Conservation (phyloP, 768 basidiomycete genomes). For the Tubosaeta sp. region DNA sequence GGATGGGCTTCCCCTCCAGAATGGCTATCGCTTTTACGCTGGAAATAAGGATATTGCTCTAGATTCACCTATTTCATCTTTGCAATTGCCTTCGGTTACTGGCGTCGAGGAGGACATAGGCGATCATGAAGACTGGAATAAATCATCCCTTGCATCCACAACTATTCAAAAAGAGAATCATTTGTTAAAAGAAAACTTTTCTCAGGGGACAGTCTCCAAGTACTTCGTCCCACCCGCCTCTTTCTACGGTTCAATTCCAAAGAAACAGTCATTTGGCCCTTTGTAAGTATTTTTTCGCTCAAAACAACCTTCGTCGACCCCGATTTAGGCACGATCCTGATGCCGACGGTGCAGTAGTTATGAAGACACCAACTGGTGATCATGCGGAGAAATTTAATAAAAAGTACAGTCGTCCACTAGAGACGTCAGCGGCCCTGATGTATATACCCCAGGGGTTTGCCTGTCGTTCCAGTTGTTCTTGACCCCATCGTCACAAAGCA, state of each 20-base stretch:
- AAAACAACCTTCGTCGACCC: not conserved
- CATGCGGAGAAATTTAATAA: constrained; percentile 67
- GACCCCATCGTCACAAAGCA: constrained; percentile 78
- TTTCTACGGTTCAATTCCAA: constrained; percentile 51
- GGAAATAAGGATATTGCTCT: constrained; percentile 62
- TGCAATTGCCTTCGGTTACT: constrained; percentile 47
- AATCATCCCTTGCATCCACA: constrained; percentile 13
- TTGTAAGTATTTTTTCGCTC: constrained; percentile 11
- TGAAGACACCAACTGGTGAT: constrained; percentile 71
- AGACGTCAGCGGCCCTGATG: constrained; percentile 2
- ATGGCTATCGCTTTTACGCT: constrained; percentile 41
- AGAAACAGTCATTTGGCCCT: constrained; percentile 26
- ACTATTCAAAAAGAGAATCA: constrained; percentile 1
- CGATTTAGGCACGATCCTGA: constrained; percentile 67
- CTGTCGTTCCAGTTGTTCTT: constrained; percentile 78
- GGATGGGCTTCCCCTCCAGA: constrained; percentile 48
- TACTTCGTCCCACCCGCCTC: constrained; percentile 51
- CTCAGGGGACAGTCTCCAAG: constrained; percentile 11
- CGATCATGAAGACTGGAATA: constrained; percentile 19
- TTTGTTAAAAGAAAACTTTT: constrained; percentile 19
- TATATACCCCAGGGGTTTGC: constrained; percentile 43
- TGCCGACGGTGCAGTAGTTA: constrained; percentile 74
- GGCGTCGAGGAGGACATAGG: constrained; percentile 29
- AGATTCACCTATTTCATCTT: constrained; percentile 44
- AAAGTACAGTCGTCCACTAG: constrained; percentile 41